Evolutionary conservation across 2,329 filamentous ascomycete genomes (phyloP).

Genomic region (Sporothrix brasiliensis): DNA sequence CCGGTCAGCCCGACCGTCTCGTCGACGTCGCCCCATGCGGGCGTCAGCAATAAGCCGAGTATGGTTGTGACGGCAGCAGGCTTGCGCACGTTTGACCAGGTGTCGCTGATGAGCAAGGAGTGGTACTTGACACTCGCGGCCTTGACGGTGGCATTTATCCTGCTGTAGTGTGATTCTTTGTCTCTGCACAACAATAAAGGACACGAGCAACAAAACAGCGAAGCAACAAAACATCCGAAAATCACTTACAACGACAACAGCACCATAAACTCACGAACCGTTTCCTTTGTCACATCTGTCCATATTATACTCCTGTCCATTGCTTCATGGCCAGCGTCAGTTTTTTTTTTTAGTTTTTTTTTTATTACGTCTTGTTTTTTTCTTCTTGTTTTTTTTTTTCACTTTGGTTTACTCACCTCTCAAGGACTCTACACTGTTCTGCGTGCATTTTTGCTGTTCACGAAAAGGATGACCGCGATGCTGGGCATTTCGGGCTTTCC

Average conservation of each 20-base stretch:
- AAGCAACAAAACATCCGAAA: conserved; percentile 12
- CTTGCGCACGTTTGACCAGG: conserved; percentile 21
- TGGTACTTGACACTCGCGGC: conserved; percentile 30
- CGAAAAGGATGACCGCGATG: background rate
- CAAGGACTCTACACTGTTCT: background rate
- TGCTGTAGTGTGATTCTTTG: conserved; percentile 21
- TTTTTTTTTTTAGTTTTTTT: conserved; percentile 11
- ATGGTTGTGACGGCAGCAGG: conserved; percentile 28
- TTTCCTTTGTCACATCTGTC: conserved; percentile 15
- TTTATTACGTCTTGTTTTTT: background rate
- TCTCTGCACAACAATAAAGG: background rate
- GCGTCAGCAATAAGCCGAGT: background rate
- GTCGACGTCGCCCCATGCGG: background rate
- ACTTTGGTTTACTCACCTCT: background rate
- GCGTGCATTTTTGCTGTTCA: background rate
- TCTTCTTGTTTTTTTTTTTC: background rate
- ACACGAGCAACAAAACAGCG: too few species aligned
- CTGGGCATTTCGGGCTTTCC: conserved; percentile 7
- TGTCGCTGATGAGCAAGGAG: conserved; percentile 27
- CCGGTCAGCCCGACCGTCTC: conserved; percentile 5
- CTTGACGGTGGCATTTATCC: conserved; percentile 29
- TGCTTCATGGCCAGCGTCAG: conserved; percentile 19
- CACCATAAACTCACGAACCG: background rate
- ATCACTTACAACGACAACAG: background rate
- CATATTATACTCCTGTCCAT: conserved; percentile 13